Evolutionary conservation across 1,284 basidiomycete species (phyloP).

Genomic region (Trametes polyzona): DNA sequence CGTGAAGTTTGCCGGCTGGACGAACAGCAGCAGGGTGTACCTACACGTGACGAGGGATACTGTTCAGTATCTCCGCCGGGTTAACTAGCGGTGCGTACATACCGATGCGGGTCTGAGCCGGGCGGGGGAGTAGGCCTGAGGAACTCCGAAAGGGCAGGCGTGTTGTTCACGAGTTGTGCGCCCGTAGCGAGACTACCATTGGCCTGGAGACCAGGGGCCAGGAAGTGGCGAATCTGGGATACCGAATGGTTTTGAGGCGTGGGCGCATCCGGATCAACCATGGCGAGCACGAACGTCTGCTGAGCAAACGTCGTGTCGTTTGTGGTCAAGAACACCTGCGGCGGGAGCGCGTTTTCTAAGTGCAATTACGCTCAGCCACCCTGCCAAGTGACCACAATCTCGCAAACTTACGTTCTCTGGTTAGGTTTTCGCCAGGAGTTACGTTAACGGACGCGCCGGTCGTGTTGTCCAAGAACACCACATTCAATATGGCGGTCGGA

Average conservation of each 20-base stretch:
- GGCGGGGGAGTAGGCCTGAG: conserved; percentile 45
- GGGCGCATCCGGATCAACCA: conserved; percentile 55
- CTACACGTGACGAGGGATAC: conserved; percentile 17
- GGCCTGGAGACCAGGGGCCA: conserved; percentile 46
- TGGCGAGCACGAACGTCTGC: conserved; percentile 45
- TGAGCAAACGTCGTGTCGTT: conserved; percentile 32
- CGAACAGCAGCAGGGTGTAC: conserved; percentile 35
- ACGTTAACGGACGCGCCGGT: conserved; percentile 37
- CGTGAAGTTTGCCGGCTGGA: conserved; percentile 34
- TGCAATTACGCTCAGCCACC: neutral
- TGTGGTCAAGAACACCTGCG: conserved; percentile 41
- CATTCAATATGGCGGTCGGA: conserved; percentile 40
- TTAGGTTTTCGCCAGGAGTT: conserved; percentile 44
- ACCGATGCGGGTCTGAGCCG: conserved; percentile 56
- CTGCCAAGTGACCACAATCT: neutral
- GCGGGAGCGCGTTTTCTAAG: conserved; percentile 44
- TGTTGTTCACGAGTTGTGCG: conserved; percentile 40
- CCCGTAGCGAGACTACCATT: conserved; percentile 26
- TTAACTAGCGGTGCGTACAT: neutral
- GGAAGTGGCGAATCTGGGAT: conserved; percentile 50
- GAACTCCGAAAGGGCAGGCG: conserved; percentile 45
- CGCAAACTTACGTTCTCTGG: conserved; percentile 43
- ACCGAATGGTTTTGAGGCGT: conserved; percentile 45
- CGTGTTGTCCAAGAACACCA: conserved; percentile 42
- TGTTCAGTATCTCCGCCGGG: neutral